Conservation (phyloP, 2,329 filamentous ascomycete genomes). For the Hymenoscyphus linearis region DNA sequence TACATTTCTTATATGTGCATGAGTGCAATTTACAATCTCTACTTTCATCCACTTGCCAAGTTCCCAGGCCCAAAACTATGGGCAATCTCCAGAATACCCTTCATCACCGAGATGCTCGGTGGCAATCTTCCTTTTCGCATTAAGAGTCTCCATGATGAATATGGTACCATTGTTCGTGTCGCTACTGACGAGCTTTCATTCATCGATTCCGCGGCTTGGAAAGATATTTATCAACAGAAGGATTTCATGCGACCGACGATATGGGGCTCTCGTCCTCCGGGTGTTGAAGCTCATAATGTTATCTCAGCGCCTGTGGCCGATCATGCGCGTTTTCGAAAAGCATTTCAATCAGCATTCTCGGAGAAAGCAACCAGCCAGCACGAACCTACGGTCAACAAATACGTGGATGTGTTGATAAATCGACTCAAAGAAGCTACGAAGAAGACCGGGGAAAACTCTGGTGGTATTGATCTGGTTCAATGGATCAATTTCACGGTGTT, state of each 20-base stretch:
- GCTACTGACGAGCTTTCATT: constrained; percentile 29
- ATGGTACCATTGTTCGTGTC: constrained; percentile 29
- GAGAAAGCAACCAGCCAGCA: constrained; percentile 30
- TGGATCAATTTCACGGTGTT: constrained; percentile 35
- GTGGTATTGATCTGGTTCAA: constrained; percentile 24
- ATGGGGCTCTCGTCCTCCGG: not conserved
- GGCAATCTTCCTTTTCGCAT: constrained; percentile 5
- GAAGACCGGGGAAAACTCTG: not conserved
- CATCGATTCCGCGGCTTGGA: constrained; percentile 1
- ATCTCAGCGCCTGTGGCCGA: not conserved
- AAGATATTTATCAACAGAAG: constrained; percentile 8
- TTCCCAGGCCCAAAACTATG: constrained; percentile 17
- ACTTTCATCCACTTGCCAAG: constrained; percentile 15
- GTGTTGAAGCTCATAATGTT: not conserved
- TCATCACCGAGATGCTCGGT: not conserved
- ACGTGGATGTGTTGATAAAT: constrained; percentile 7
- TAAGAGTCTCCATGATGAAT: constrained; percentile 19
- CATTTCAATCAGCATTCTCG: constrained; percentile 30
- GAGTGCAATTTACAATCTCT: constrained; percentile 10
- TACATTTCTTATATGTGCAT: not conserved
- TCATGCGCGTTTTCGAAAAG: constrained; percentile 26
- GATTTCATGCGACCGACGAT: not conserved
- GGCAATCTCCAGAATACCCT: constrained; percentile 5
- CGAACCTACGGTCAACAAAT: constrained; percentile 19
- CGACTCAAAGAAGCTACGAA: constrained; percentile 1